Conservation (phyloP, 768 basidiomycete species). For the Russula sp. region DNA sequence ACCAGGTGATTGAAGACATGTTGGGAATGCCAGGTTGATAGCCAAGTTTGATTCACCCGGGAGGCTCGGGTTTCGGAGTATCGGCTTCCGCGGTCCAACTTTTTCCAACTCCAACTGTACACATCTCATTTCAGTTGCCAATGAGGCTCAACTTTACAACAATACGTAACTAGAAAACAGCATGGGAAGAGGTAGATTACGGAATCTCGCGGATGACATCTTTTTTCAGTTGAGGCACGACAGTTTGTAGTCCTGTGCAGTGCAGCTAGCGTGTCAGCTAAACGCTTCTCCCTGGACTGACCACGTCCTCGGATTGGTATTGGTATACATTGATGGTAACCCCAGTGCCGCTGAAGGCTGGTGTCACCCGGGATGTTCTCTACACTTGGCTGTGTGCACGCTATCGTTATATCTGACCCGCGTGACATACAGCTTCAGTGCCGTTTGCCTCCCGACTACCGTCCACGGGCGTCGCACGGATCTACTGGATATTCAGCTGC, state of each 20-base stretch:
- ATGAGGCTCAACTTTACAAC: background rate
- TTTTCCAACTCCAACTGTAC: background rate
- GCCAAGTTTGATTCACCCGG: background rate
- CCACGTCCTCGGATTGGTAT: background rate
- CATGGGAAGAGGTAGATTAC: background rate
- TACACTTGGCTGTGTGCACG: slow-evolving; percentile 63
- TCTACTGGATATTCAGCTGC: slow-evolving; percentile 42
- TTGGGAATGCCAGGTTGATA: background rate
- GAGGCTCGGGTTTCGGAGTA: no score
- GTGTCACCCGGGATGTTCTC: slow-evolving; percentile 49
- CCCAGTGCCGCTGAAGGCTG: slow-evolving; percentile 52
- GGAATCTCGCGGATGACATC: background rate
- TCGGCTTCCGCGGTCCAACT: background rate
- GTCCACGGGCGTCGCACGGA: slow-evolving; percentile 57
- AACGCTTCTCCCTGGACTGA: background rate
- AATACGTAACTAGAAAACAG: slow-evolving; percentile 5
- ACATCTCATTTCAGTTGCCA: background rate
- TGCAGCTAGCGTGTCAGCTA: background rate
- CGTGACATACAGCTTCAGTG: slow-evolving; percentile 55
- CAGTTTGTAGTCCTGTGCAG: slow-evolving; percentile 45
- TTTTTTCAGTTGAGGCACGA: slow-evolving; percentile 38
- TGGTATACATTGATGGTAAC: slow-evolving; percentile 50
- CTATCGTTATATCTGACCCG: slow-evolving; percentile 52
- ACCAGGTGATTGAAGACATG: background rate
- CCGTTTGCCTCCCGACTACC: slow-evolving; percentile 65